Evolutionary conservation across 2,329 filamentous ascomycete species (phyloP).

Genomic region (Neofusicoccum kwambonambiense): DNA sequence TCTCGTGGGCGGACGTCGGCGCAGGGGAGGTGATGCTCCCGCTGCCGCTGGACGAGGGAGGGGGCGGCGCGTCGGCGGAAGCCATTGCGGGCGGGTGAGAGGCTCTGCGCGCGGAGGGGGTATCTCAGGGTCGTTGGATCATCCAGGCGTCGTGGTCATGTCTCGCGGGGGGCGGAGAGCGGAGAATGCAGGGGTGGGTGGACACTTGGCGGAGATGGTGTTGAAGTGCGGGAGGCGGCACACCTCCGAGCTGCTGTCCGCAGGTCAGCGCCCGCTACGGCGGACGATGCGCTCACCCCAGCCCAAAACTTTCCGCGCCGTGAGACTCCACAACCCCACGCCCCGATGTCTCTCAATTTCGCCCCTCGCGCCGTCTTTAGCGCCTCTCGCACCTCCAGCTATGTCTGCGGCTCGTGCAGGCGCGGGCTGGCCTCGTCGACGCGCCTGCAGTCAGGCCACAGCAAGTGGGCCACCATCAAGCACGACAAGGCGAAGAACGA

Average conservation of each 20-base stretch:
- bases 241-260: conserved; percentile 15
- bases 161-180: not conserved
- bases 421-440: conserved; percentile 41
- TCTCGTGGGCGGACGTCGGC: not conserved
- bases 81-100: conserved; percentile 8
- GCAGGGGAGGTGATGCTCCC: conserved; percentile 24
- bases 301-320: not conserved
- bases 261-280: conserved; percentile 2
- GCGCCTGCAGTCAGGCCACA: conserved; percentile 64
- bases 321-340: not conserved
- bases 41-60: conserved; percentile 31
- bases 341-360: conserved; percentile 1
- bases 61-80: conserved; percentile 22
- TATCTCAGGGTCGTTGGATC: conserved; percentile 2
- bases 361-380: not conserved
- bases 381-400: not conserved
- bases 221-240: not conserved
- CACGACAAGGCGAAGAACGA: conserved; percentile 92
- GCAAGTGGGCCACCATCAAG: conserved; percentile 93
- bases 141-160: conserved; percentile 1
- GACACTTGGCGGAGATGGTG: conserved; percentile 5
- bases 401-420: conserved; percentile 14
- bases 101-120: not conserved
- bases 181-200: not conserved
- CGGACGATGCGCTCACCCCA: not conserved